Conservation (phyloP, 192 early-diverging fungal genomes). For the Diversispora epigaea region DNA sequence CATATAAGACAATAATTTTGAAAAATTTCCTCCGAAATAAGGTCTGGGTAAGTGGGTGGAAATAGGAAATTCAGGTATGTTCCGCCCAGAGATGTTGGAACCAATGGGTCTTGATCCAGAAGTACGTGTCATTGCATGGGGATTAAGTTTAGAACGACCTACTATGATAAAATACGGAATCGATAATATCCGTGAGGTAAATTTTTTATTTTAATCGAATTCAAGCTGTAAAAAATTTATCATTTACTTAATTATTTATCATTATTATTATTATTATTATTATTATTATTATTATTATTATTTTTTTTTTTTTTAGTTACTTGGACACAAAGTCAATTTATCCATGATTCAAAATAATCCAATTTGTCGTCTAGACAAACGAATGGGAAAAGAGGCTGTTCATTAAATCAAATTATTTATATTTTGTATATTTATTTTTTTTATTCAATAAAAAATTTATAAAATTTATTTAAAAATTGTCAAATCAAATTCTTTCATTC, state of each 20-base stretch:
- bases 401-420: too few species aligned
- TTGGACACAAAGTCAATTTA: conserved; percentile 94
- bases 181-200: conserved; percentile 85
- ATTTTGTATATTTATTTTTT: too few species aligned
- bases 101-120: conserved; percentile 93
- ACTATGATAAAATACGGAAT: conserved; percentile 98
- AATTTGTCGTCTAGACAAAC: conserved; percentile 81
- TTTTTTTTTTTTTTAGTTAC: conserved; percentile 48
- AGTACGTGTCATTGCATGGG: conserved; percentile 97
- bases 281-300: too few species aligned
- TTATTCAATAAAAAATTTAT: too few species aligned
- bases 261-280: too few species aligned
- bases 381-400: conserved; percentile 67
- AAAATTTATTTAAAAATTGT: conserved; percentile 31
- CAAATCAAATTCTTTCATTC: conserved; percentile 55
- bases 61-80: conserved; percentile 99
- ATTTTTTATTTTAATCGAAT: background rate
- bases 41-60: conserved; percentile 88
- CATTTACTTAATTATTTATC: background rate
- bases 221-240: background rate
- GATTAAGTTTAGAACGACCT: conserved; percentile 93
- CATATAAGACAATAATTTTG: conserved; percentile 3
- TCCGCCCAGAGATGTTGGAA: conserved; percentile 98
- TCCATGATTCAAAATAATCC: conserved; percentile 87
- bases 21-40: background rate